phyloP scores from a whole-genome alignment of 345 rosid species.

The Bruguiera parviflora region DNA sequence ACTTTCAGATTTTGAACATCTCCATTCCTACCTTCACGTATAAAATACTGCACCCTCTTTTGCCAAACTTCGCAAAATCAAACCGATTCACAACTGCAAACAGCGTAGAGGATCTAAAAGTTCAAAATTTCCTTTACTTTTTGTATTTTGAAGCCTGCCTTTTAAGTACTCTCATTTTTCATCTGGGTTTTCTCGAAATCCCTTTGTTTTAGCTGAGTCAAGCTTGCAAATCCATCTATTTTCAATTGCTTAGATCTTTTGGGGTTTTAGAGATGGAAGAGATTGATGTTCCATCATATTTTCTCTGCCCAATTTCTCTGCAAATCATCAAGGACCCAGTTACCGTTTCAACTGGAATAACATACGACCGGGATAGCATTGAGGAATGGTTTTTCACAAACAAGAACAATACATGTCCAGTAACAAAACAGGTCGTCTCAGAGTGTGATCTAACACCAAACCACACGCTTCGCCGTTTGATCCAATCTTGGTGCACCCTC shows the following conservation, averaged over 20 bases:
- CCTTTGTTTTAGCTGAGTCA: background rate
- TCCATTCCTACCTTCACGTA: background rate
- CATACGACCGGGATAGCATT: slow-evolving; percentile 64
- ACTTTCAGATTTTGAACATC: slow-evolving; percentile 38
- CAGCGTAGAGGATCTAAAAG: slow-evolving; percentile 5
- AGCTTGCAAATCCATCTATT: background rate
- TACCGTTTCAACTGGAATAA: slow-evolving; percentile 56
- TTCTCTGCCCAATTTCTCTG: slow-evolving; percentile 69
- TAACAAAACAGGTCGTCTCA: slow-evolving; percentile 59
- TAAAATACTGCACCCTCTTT: slow-evolving; percentile 25
- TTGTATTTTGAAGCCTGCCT: background rate
- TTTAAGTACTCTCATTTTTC: slow-evolving; percentile 1
- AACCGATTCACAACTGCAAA: slow-evolving; percentile 34
- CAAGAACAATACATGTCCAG: slow-evolving; percentile 55
- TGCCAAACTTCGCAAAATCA: slow-evolving; percentile 17
- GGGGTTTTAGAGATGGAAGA: slow-evolving; percentile 42
- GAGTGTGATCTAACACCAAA: slow-evolving; percentile 71
- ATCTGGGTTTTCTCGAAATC: slow-evolving; percentile 6
- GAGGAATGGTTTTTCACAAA: slow-evolving; percentile 61
- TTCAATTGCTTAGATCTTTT: background rate
- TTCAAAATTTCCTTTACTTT: background rate
- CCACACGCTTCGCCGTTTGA: slow-evolving; percentile 75
- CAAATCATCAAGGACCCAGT: slow-evolving; percentile 79
- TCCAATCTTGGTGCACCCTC: slow-evolving; percentile 90
- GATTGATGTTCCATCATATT: slow-evolving; percentile 57